Conservation (phyloP, 148 eudicot species). For the Rheum nobile region DNA sequence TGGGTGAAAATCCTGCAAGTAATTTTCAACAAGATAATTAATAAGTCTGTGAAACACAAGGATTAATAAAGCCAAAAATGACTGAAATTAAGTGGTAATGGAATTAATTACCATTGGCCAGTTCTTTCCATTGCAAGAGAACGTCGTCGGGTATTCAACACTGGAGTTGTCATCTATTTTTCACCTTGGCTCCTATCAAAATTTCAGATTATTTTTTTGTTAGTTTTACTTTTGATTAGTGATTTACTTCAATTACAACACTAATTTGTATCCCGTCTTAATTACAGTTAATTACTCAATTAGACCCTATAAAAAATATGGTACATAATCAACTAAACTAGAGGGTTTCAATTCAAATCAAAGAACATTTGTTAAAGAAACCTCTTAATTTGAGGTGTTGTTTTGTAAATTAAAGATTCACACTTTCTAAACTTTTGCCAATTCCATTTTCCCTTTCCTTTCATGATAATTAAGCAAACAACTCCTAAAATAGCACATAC, state of each 20-base stretch:
- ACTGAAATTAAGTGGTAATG: background rate
- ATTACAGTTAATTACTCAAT: too few species aligned
- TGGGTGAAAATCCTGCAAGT: conserved; percentile 78
- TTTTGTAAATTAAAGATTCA: background rate
- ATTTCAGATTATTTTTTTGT: background rate
- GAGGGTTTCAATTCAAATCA: too few species aligned
- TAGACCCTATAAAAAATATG: too few species aligned
- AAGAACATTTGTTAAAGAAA: too few species aligned
- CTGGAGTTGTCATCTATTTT: conserved; percentile 30
- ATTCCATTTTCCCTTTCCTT: background rate
- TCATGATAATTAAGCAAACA: background rate
- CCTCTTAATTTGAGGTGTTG: too few species aligned
- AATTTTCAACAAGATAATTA: background rate
- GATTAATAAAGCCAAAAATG: background rate
- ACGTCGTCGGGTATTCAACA: conserved; percentile 29
- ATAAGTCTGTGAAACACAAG: background rate
- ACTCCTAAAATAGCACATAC: background rate
- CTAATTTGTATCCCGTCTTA: too few species aligned
- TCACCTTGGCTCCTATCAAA: background rate
- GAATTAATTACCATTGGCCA: conserved; percentile 62
- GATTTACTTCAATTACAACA: too few species aligned
- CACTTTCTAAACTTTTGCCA: background rate
- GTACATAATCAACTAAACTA: too few species aligned
- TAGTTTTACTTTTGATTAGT: background rate
- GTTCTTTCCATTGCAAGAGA: conserved; percentile 95